Conservation (phyloP, 192 early-diverging fungal genomes). For the Spizellomyces sp. region DNA sequence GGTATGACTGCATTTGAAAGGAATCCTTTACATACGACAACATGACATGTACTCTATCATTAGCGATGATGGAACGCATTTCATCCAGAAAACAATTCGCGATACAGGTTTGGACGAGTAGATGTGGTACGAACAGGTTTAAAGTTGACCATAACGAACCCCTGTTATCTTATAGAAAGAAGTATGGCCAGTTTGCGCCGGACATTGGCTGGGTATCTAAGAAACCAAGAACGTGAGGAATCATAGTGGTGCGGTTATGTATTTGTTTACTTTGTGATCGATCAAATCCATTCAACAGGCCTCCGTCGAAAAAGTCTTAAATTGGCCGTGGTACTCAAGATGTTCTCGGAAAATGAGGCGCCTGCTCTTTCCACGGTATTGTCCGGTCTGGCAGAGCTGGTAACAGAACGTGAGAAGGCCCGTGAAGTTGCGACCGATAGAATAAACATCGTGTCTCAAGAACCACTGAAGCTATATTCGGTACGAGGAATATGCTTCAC, state of each 20-base stretch:
- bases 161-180: conserved; percentile 14
- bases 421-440: conserved; percentile 25
- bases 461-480: conserved; percentile 41
- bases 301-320: conserved; percentile 40
- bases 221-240: conserved; percentile 37
- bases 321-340: conserved; percentile 32
- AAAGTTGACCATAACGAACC: not conserved
- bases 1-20: too few species aligned
- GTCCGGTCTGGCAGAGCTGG: conserved; percentile 18
- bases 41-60: too few species aligned
- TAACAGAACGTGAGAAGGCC: conserved; percentile 33
- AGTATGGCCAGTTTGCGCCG: conserved; percentile 23
- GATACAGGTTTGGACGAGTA: not conserved
- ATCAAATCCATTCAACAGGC: conserved; percentile 13
- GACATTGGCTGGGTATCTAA: conserved; percentile 21
- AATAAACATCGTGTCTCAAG: conserved; percentile 32
- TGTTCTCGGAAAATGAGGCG: conserved; percentile 38
- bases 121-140: too few species aligned
- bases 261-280: not conserved
- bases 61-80: too few species aligned
- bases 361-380: conserved; percentile 9
- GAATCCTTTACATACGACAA: too few species aligned
- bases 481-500: conserved; percentile 4
- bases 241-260: too few species aligned
- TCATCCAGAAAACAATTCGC: conserved; percentile 1